Evolutionary conservation across 2,329 filamentous ascomycete genomes (phyloP), one percentile per base, ranked within the genome.

Genomic region (Trichoderma atrobrunneum): DNA sequence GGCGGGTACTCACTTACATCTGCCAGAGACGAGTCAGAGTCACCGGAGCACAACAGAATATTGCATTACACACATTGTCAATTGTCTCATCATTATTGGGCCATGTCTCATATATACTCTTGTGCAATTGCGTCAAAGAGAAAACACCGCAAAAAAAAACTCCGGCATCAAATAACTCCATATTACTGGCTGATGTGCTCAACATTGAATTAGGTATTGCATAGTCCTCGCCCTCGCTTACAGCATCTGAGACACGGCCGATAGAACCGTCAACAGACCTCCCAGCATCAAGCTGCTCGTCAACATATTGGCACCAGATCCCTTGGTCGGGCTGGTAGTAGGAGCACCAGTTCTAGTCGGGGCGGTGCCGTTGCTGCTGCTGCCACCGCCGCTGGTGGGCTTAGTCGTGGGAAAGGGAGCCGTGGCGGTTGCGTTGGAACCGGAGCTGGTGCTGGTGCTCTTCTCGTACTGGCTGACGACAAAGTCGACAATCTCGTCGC

Each of bases 401-500:
- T 56, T 12, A 8, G 32, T 30, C 43, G 72, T 66, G 43, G 69
- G 57, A 30, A 70, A 43, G 8, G 66, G 14, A 32, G 67, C 59
- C 43, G 43, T 24, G 28, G 73, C 34, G 36, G 54, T 39, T 18
- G 60, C 56, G 68, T 67, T 72, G 14, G 71, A 26, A n/a, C 63
- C 70, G 39, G 72, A 65, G 24, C 60, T 32, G 56, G 34, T 24
- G 57, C 43, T 32, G 7, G 30, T 71, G 34, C 59, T 69, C 48
- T 72, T 74, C 64, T 82, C 73, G 72, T 79, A 83, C 57, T 76
- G 78, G 48, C 78, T 72, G 36, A 82, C 78, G 43, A 84, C 76
- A 72, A 81, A 83, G 21, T 82, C 76, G 67, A 78, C 78, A 3
- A 81, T 78, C 2, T 81, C 76, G 21, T 76, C 73, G 56, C 78